phyloP scores from a whole-genome alignment of 352 stramenopile genomes.

The Pythium diclinum region DNA sequence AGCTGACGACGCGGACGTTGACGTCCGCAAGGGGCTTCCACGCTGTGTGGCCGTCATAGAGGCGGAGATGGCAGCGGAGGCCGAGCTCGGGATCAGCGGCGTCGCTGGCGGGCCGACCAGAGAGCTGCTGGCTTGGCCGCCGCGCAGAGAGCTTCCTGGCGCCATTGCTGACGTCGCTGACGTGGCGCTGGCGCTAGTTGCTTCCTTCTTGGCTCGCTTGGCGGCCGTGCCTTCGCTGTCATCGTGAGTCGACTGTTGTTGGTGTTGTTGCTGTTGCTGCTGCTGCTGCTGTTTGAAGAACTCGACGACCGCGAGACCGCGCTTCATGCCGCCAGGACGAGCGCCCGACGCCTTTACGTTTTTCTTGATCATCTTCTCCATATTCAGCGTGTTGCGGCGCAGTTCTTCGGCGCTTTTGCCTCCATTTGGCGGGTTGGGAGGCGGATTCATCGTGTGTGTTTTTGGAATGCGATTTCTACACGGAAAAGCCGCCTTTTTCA shows the following conservation, averaged over 20 bases:
- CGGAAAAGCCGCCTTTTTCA: not conserved
- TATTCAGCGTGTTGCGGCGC: conserved; percentile 67
- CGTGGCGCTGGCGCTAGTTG: not conserved
- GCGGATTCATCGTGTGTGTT: conserved; percentile 9
- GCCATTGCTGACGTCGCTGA: not conserved
- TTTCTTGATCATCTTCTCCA: conserved; percentile 88
- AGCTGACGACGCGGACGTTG: not conserved
- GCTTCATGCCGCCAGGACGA: conserved; percentile 55
- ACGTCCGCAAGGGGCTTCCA: conserved; percentile 17
- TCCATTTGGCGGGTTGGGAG: not conserved
- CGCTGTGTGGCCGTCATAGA: conserved; percentile 2
- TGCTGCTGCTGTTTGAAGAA: conserved; percentile 71
- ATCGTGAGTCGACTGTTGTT: conserved; percentile 3
- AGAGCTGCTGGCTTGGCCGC: conserved; percentile 4
- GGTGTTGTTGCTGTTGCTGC: conserved; percentile 32
- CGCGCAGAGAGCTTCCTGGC: not conserved
- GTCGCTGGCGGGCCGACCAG: conserved; percentile 20
- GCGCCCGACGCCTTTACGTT: conserved; percentile 52
- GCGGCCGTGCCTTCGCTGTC: not conserved
- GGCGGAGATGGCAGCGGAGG: not conserved
- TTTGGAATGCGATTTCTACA: not conserved
- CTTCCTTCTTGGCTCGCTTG: conserved; percentile 18
- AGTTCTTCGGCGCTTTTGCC: conserved; percentile 39
- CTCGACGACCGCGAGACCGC: conserved; percentile 65
- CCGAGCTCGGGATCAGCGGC: conserved; percentile 11